These are phyloP conservation scores for Balakata baccata DNA, from an alignment of 345 rosid species.

Conservation along the genomic window DNA sequence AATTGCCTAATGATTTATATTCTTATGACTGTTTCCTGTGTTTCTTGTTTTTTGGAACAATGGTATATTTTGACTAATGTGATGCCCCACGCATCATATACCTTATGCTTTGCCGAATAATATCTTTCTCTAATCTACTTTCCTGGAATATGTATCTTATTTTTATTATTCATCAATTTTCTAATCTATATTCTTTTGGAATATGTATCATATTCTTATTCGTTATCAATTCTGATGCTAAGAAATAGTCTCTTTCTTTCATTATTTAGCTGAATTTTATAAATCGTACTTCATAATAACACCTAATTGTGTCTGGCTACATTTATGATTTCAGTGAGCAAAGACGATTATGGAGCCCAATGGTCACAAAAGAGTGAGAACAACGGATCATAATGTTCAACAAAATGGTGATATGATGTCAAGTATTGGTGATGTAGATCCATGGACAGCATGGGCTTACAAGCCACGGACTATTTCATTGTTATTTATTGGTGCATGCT, in stretches of 20 bases:
- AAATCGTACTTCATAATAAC: background rate
- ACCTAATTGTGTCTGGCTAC: background rate
- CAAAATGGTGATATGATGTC: constrained; percentile 49
- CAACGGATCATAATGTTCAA: constrained; percentile 45
- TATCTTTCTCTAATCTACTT: background rate
- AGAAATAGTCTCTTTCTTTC: background rate
- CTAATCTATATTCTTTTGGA: too few species aligned
- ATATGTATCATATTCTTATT: background rate
- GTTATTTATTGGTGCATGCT: constrained; percentile 88
- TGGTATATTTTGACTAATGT: background rate
- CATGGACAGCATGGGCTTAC: constrained; percentile 99
- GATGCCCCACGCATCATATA: background rate
- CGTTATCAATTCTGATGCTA: background rate
- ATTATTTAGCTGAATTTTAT: background rate
- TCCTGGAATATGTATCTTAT: background rate
- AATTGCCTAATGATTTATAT: background rate
- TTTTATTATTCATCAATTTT: background rate
- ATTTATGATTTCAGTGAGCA: constrained; percentile 30
- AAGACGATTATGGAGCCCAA: constrained; percentile 49
- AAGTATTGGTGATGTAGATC: constrained; percentile 63
- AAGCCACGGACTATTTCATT: constrained; percentile 88
- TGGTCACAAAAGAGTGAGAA: constrained; percentile 52
- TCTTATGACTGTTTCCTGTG: background rate
- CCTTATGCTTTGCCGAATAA: background rate
- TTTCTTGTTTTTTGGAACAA: background rate